Evolutionary conservation across 1,284 basidiomycete genomes (phyloP).

Genomic region (Ganoderma multipileum): DNA sequence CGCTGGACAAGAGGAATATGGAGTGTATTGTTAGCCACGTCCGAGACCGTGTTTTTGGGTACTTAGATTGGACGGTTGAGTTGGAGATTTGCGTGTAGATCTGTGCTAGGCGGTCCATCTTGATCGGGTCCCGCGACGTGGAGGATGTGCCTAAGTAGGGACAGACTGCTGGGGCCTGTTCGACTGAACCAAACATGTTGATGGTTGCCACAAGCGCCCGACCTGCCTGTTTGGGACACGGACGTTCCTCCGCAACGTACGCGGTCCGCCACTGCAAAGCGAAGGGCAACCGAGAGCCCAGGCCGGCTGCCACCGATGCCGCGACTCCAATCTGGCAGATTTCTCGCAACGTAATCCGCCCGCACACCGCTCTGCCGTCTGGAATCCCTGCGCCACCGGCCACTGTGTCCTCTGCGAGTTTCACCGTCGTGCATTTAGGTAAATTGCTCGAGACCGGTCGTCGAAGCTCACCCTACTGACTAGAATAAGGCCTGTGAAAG

Average conservation of each 20-base stretch:
- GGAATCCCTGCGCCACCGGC: not conserved
- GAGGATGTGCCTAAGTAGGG: conserved; percentile 24
- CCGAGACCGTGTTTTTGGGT: conserved; percentile 14
- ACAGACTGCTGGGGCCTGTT: conserved; percentile 7
- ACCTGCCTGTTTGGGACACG: conserved; percentile 14
- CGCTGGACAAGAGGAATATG: not conserved
- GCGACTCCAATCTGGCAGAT: not conserved
- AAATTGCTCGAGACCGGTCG: conserved; percentile 18
- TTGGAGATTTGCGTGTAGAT: conserved; percentile 28
- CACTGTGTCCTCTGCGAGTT: not conserved
- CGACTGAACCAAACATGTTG: conserved; percentile 4
- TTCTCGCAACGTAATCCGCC: not conserved
- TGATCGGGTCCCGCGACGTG: conserved; percentile 26
- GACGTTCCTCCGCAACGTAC: conserved; percentile 18
- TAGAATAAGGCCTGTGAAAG: conserved; percentile 18
- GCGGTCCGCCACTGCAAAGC: conserved; percentile 4
- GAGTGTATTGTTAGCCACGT: conserved; percentile 23
- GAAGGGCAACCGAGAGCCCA: not conserved
- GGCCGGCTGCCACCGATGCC: not conserved
- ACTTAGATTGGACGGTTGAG: conserved; percentile 18
- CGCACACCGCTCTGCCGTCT: not conserved
- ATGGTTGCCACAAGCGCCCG: conserved; percentile 5
- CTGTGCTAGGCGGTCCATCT: conserved; percentile 19
- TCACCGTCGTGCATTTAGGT: conserved; percentile 9
- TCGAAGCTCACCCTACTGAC: conserved; percentile 15